Evolutionary conservation across 352 stramenopile species (phyloP), one percentile per base, ranked within the genome.

Genomic region (Aphanomyces astaci): DNA sequence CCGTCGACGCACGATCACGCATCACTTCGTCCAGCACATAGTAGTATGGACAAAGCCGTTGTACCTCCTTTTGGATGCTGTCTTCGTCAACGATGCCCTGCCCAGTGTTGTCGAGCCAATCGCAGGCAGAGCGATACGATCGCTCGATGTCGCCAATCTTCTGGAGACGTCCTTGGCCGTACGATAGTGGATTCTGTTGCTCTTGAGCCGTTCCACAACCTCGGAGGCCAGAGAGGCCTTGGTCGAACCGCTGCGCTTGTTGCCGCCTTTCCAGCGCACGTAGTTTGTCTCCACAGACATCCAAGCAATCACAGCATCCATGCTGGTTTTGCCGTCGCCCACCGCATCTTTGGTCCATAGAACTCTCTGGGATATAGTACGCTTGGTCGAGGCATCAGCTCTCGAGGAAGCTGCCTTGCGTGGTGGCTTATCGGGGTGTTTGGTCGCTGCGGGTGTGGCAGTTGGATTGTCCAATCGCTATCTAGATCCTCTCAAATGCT

Each of bases 1-100:
- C 31, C 0, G 54, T 52, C 1, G 57, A 70, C 1, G 66, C 32
- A 9, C 54, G 62, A 22, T 75, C 71, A 13, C 40, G 33, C 3
- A 75, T 52, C 25, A 73, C 45, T 3, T 59, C 39, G 24, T 71
- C 60, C 4, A 75, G 53, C 2, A 48, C 17, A 5, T 71, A 36
- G 22, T 73, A 73, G 30, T 70, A 60, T 25, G 66, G 65, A 32
- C 65, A 73, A 19, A 11, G 40, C 11, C 40, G 40, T 19, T 48
- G 11, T 11, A 48, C 19, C 19, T 48, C 40, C 19, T 48, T 48
- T 11, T 48, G 11, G 40, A 48, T 48, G 11, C 11, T 17, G 40
- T 48, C 40, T 19, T 48, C 40, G 40, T 48, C 40, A 48, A 17
- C 40, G 40, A 48, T 48, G 40, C 40, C 40, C 19, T 48, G 40